phyloP scores from a whole-genome alignment of 2,329 filamentous ascomycete genomes.

The Hypoxylon sp. region DNA sequence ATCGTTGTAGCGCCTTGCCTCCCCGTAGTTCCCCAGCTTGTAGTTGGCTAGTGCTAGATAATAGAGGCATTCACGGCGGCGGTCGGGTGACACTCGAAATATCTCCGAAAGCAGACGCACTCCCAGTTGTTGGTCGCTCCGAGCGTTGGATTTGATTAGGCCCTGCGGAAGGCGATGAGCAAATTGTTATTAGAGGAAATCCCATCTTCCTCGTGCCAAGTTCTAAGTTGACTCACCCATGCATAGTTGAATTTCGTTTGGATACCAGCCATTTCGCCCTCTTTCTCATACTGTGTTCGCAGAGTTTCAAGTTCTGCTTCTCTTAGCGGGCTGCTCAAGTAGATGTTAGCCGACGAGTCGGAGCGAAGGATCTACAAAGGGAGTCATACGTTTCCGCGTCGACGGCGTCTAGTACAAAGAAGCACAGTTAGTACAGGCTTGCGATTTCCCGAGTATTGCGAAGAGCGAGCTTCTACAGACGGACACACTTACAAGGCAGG shows the following conservation, averaged over 20 bases:
- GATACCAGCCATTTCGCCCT: conserved; percentile 95
- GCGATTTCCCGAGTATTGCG: background rate
- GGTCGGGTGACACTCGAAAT: conserved; percentile 92
- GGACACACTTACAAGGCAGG: conserved; percentile 52
- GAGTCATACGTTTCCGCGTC: conserved; percentile 89
- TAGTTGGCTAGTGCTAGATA: conserved; percentile 98
- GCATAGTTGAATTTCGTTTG: conserved; percentile 99
- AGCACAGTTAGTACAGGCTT: conserved; percentile 22
- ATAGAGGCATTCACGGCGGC: conserved; percentile 96
- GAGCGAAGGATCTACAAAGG: conserved; percentile 3
- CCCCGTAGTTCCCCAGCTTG: conserved; percentile 97
- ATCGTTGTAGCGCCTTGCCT: conserved; percentile 95
- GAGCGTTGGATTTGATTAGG: conserved; percentile 90
- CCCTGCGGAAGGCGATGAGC: conserved; percentile 69
- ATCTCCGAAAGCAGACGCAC: conserved; percentile 96
- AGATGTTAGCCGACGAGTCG: conserved; percentile 33
- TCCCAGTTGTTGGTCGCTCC: conserved; percentile 92
- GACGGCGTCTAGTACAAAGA: conserved; percentile 80
- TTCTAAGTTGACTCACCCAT: conserved; percentile 76
- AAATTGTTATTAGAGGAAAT: background rate
- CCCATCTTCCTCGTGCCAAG: background rate
- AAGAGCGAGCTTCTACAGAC: conserved; percentile 1
- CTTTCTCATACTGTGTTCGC: conserved; percentile 94
- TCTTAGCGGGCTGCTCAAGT: conserved; percentile 79
- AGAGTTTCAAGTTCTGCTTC: conserved; percentile 93